Evolutionary conservation across 306 rosid genomes (phyloP), one percentile per base, ranked within the genome.

Genomic region (Aeschynomene evenia): DNA sequence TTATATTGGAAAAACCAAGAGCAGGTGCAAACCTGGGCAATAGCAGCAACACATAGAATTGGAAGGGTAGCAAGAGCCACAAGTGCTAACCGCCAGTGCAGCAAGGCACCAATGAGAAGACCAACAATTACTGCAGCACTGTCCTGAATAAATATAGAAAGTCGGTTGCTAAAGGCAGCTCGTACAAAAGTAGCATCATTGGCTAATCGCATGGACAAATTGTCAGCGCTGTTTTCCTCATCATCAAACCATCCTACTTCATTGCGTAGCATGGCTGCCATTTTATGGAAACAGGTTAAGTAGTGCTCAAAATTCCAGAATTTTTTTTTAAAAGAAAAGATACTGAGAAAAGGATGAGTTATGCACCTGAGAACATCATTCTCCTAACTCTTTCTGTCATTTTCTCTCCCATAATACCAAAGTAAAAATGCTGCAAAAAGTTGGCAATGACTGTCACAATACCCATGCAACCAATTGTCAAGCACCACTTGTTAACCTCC

Each of bases 331-430:
- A 21, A 65, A 63, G 61, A n/a, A 48, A 70, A 74, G 62, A 46
- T 26, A 53, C 59, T 23, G 42, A 34, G 49, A 74, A 45, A 64
- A 50, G 58, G 64, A 82, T 68, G 24, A n/a, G 20, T 34, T 69
- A 42, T 22, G 72, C 68, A 90, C 98, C 98, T 88, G 98, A 93
- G 79, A 93, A 93, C 98, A 93, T 93, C 98, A 93, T 93, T 93
- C 98, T 90, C 70, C 98, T 86, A 86, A 93, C 96, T 69, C 98
- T 87, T 71, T 93, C 98, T 22, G 98, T 93, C 98, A 93, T 93
- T 82, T 93, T 93, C 86, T 93, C 98, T 66, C 98, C 98, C 98
- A 93, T 93, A 31, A 93, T 93, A 77, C 98, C 98, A 59, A 93
- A 93, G 86, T 93, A 93, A 79, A 93, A 93, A 77, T 93, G 98